phyloP scores from a whole-genome alignment of 306 rosid species.

The Casuarina cunninghamiana region DNA sequence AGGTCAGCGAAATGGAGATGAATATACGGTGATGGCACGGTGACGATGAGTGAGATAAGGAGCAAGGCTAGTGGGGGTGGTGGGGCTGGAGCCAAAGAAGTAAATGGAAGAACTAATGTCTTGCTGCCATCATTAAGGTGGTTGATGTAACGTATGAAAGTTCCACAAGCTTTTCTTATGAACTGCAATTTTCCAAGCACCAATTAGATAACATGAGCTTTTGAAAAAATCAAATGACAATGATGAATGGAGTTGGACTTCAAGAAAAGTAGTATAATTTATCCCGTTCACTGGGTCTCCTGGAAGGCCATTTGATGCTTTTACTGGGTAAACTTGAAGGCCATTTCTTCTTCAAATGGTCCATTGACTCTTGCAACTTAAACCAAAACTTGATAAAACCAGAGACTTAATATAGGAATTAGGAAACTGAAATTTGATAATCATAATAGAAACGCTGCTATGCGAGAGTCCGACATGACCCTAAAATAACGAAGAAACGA shows the following conservation, averaged over 20 bases:
- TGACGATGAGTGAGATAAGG: not conserved
- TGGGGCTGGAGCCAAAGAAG: not conserved
- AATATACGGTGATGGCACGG: not conserved
- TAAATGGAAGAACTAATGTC: not conserved
- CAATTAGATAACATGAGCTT: not conserved
- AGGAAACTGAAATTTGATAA: no score
- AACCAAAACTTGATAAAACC: no score
- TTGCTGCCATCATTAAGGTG: not conserved
- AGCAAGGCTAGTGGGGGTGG: no score
- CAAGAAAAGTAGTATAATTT: not conserved
- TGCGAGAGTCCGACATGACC: no score
- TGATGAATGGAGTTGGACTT: no score
- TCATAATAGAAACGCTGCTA: not conserved
- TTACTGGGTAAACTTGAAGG: not conserved
- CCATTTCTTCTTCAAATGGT: not conserved
- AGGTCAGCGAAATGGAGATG: not conserved
- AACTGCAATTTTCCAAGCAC: constrained; percentile 5
- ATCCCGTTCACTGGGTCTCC: not conserved
- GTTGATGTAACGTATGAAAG: not conserved
- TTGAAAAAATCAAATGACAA: no score
- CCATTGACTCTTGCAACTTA: no score
- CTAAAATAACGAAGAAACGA: no score
- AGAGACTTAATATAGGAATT: no score
- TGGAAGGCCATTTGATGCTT: not conserved
- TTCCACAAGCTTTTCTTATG: not conserved